Base-by-base conservation (phyloP, 345 rosid species). In the Ricinus communis region DNA sequence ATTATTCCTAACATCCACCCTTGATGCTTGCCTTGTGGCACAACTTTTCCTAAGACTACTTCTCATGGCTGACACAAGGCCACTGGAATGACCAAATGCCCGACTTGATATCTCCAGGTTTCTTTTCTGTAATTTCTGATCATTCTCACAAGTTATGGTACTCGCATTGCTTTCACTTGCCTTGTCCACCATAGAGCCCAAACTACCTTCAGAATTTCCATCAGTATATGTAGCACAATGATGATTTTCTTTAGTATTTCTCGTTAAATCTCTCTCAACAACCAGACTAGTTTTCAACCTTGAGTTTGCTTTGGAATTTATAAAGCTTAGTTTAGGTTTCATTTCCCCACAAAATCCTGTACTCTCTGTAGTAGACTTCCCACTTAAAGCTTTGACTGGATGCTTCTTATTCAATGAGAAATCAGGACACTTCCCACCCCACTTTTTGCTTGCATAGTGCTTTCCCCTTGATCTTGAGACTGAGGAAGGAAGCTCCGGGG, bases 391-490 rank as follows among this genome's bases (percentile, higher is more conserved):
- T 74, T 83, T 76, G 10, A 74, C 81, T 1, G 69, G 73, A 55
- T 75, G 80, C 52, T 55, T 43, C 69, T 76, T 81, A 65, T 66
- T 71, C 47, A 41, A 36, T 46, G 69, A 43, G 30, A 61, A 45
- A 71, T 82, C 66, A 47, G 28, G 21, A 56, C 40, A 62, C 30
- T 54, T 76, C 43, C 68, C 71, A 72, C 65, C 50, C 82, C 75
- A 64, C 52, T 69, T 80, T 71, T 74, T 74, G 73, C 74, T 79
- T 40, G 36, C 53, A 66, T 77, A 82, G 69, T 85, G 83, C 72
- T 83, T 86, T 25, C 93, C 90, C 74, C 89, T 83, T 52, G 93
- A 88, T 81, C 79, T 76, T 28, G 89, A 86, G 40, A 88, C 88
- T 0, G 88, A 85, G 33, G 77, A 70, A 22, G 90, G 84, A 66